A percentile compares a stretch with the other conserved stretches of the same genome.
Conservation (phyloP, 139 green algal species). For the Chlorella sp. region DNA sequence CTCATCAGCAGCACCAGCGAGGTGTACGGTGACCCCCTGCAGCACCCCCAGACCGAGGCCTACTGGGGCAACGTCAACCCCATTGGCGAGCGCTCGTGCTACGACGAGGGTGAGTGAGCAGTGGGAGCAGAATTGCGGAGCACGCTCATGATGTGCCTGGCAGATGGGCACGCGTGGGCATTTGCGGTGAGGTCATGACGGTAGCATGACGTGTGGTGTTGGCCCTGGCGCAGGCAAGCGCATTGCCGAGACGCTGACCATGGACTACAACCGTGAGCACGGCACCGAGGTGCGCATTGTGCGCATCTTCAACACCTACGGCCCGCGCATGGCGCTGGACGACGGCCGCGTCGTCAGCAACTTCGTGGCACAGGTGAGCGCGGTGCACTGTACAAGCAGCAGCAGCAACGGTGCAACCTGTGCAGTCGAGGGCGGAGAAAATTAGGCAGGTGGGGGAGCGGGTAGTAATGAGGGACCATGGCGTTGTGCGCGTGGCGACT, state of each 20-base stretch:
- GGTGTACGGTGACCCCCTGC: constrained; percentile 96
- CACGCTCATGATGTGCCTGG: no score
- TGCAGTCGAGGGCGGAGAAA: no score
- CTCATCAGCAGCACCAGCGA: constrained; percentile 91
- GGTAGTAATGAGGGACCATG: no score
- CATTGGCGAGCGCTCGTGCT: constrained; percentile 96
- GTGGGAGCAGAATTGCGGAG: no score
- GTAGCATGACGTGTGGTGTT: no score
- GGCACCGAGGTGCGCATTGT: constrained; percentile 82
- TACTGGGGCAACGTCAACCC: constrained; percentile 99
- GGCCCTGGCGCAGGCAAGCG: constrained; percentile 82
- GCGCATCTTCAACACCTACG: constrained; percentile 99
- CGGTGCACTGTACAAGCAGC: no score
- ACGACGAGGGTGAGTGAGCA: constrained; percentile 81
- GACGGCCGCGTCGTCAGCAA: constrained; percentile 98
- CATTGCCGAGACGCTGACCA: constrained; percentile 92
- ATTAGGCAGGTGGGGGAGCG: no score
- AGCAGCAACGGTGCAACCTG: background rate
- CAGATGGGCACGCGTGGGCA: no score
- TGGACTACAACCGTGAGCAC: constrained; percentile 96
- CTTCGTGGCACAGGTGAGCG: constrained; percentile 85
- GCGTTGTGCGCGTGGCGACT: no score
- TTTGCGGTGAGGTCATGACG: no score
- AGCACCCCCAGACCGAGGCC: constrained; percentile 95
- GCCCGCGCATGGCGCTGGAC: constrained; percentile 96